Evolutionary conservation across 192 early-diverging fungal species (phyloP), one percentile per base, ranked within the genome.

Genomic region (Funneliformis geosporum): DNA sequence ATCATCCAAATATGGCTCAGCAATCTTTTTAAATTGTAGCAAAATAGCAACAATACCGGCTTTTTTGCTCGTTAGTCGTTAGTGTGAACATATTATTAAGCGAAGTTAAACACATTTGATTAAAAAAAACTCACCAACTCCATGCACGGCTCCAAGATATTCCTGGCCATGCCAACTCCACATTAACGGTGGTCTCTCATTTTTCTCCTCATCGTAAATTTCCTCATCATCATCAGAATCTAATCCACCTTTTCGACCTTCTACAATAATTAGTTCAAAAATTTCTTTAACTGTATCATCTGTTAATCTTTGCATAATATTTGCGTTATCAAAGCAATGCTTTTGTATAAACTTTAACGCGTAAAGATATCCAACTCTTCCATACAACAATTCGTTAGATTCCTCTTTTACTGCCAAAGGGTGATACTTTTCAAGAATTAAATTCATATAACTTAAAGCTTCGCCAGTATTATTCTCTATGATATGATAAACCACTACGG

Each of bases 141-240:
- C 65, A 39, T 67, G 65, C 18, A 21, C 65, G 21, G 65, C 65
- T 11, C 65, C 65, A 28, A 67, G 65, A 11, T 67, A 67, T 27
- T 33, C 11, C 4, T 27, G 27, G 10, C 38, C 65, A 16, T 67
- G 23, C 65, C 65, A 67, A 14, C 1, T 67, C 65, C 65, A 67
- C 25, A 67, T 27, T 27, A 67, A 39, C 21, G 65, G 65, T 25
- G 65, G 25, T 67, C 25, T 67, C 27, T 27, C 65, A n/a, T 18
- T 55, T 33, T 33, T 33, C 2, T 2, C 33, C 33, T 33, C 33
- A 33, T 33, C 33, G 2, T 33, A 33, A 33, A 33, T 33, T 33
- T 2, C 33, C 33, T 33, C 33, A 23, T 14, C 14, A 14, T 21
- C 16, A 39, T 39, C 27, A 67, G 65, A 27, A 39, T 67, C 65